Percentiles rank a stretch among this genome's conserved stretches.
These are phyloP conservation scores for Sporormia fimetaria DNA, from an alignment of 495 filamentous ascomycete genomes.

Conservation along the genomic window DNA sequence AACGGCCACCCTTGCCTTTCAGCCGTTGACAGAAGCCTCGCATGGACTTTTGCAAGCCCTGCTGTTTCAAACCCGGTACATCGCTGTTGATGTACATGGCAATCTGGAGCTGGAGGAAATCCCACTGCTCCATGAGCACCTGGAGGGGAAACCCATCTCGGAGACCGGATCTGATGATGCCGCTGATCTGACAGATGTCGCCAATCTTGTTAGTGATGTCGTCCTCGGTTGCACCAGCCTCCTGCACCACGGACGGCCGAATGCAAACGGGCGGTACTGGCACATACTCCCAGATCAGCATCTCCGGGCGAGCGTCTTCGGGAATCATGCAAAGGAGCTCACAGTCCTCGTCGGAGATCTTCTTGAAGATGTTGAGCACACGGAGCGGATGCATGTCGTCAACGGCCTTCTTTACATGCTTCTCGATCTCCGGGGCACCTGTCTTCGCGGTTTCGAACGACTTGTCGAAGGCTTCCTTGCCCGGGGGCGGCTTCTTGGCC, in stretches of 20 bases:
- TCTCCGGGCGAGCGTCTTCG: slow-evolving; percentile 77
- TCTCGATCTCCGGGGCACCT: slow-evolving; percentile 69
- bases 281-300: slow-evolving; percentile 96
- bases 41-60: slow-evolving; percentile 64
- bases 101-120: slow-evolving; percentile 85
- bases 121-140: slow-evolving; percentile 97
- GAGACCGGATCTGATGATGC: slow-evolving; percentile 65
- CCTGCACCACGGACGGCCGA: slow-evolving; percentile 83
- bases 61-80: slow-evolving; percentile 74
- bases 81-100: slow-evolving; percentile 98
- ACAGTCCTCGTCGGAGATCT: slow-evolving; percentile 73
- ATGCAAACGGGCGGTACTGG: slow-evolving; percentile 90
- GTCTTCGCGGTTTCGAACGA: slow-evolving; percentile 70
- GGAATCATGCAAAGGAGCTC: slow-evolving; percentile 84
- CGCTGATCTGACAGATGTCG: slow-evolving; percentile 85
- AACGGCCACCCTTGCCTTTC: slow-evolving; percentile 95
- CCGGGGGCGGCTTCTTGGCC: slow-evolving; percentile 66
- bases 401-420: slow-evolving; percentile 77
- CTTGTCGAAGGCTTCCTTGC: slow-evolving; percentile 70
- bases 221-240: slow-evolving; percentile 84
- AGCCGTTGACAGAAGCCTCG: slow-evolving; percentile 89
- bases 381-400: slow-evolving; percentile 87
- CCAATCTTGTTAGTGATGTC: slow-evolving; percentile 90
- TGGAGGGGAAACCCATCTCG: slow-evolving; percentile 69
- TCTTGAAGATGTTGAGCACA: slow-evolving; percentile 81